Conservation (phyloP, 768 basidiomycete genomes). For the Lenzites betulinus region DNA sequence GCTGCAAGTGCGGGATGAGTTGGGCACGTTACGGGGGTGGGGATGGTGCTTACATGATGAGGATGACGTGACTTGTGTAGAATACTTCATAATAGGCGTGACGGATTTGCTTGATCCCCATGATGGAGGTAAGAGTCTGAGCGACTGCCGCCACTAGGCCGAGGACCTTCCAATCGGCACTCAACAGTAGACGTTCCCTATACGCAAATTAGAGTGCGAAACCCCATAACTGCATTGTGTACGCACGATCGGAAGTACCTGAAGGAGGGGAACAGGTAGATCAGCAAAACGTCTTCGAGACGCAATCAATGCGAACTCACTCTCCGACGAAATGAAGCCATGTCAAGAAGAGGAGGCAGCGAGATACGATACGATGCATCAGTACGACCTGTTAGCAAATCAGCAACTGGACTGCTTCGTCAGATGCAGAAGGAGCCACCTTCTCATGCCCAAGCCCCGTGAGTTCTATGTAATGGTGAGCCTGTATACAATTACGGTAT, state of each 20-base stretch:
- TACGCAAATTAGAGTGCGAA: background rate
- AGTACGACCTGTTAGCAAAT: slow-evolving; percentile 36
- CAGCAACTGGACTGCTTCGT: background rate
- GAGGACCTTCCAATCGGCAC: slow-evolving; percentile 18
- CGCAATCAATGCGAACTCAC: slow-evolving; percentile 11
- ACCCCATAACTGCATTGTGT: background rate
- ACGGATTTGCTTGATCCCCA: slow-evolving; percentile 44
- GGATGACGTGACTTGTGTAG: slow-evolving; percentile 27
- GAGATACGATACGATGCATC: slow-evolving; percentile 47
- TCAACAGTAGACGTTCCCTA: slow-evolving; percentile 7
- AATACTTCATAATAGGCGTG: slow-evolving; percentile 45
- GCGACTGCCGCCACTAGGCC: slow-evolving; percentile 30
- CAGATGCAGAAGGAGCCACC: slow-evolving; percentile 1
- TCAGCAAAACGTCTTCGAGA: background rate
- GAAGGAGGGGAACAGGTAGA: background rate
- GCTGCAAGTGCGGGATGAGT: slow-evolving; percentile 26
- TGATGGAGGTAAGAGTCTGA: slow-evolving; percentile 39
- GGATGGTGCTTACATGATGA: slow-evolving; percentile 28
- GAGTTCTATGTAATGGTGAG: slow-evolving; percentile 35
- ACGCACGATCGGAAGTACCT: slow-evolving; percentile 11
- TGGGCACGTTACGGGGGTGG: background rate
- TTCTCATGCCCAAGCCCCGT: slow-evolving; percentile 59
- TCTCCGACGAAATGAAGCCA: slow-evolving; percentile 46
- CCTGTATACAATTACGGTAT: background rate
- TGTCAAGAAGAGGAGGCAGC: slow-evolving; percentile 42